Percentiles rank a stretch among this genome's conserved stretches.
These are phyloP conservation scores for Neurospora pannonica DNA, from an alignment of 495 filamentous ascomycete species.

Conservation along the genomic window DNA sequence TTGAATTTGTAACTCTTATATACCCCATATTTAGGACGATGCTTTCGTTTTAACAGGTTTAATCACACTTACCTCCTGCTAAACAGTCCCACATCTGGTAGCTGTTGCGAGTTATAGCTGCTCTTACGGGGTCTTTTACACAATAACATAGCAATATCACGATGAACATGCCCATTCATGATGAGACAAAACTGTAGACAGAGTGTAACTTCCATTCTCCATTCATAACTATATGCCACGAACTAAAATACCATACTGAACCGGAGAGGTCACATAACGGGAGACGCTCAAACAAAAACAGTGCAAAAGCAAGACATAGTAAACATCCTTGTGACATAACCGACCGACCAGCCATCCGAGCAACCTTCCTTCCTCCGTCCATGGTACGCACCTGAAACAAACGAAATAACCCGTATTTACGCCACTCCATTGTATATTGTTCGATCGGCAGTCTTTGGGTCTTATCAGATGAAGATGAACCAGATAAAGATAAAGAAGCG, in stretches of 20 bases:
- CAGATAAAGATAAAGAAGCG: neutral
- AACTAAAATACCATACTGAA: neutral
- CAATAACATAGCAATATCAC: neutral
- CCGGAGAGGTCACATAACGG: neutral
- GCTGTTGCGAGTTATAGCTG: neutral
- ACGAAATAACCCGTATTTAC: neutral
- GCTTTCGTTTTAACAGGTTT: neutral
- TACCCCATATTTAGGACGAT: neutral
- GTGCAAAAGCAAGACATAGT: neutral
- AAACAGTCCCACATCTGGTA: neutral
- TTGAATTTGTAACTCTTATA: neutral
- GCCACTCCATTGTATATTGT: neutral
- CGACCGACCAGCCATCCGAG: neutral
- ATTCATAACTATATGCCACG: no score
- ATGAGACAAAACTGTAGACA: no score
- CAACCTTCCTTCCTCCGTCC: neutral
- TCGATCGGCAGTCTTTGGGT: neutral
- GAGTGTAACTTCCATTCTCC: no score
- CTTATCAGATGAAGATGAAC: neutral
- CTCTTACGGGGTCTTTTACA: neutral
- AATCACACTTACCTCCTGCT: neutral
- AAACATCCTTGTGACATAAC: neutral
- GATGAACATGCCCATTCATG: neutral
- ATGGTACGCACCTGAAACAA: neutral
- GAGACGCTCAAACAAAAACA: neutral